Evolutionary conservation across 2,329 filamentous ascomycete genomes (phyloP).

Genomic region (Didymella keratinophila): DNA sequence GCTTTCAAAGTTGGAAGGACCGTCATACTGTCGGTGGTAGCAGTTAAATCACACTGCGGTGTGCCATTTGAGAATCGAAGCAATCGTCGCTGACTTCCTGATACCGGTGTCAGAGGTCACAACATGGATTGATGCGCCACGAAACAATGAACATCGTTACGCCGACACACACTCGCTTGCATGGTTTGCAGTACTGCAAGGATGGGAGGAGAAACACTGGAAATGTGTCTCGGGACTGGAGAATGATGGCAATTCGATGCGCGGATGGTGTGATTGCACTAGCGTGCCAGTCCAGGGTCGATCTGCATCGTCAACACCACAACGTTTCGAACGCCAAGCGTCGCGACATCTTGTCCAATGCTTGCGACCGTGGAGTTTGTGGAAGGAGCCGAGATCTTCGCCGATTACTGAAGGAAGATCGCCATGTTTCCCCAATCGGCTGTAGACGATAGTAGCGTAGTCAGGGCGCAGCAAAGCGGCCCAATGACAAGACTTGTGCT

Average conservation of each 20-base stretch:
- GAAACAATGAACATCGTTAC: neutral
- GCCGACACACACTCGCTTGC: neutral
- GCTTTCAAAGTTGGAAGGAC: neutral
- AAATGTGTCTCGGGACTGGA: neutral
- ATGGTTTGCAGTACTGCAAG: neutral
- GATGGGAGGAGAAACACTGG: neutral
- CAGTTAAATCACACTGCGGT: neutral
- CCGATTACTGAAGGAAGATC: neutral
- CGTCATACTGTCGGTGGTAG: neutral
- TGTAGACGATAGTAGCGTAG: neutral
- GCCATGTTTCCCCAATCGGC: neutral
- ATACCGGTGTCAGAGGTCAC: too few species aligned
- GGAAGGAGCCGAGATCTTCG: neutral
- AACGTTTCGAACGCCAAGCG: conserved; percentile 29
- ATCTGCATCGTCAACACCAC: conserved; percentile 34
- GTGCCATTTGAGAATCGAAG: too few species aligned
- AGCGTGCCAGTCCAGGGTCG: conserved; percentile 13
- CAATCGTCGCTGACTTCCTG: too few species aligned
- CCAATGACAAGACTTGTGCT: neutral
- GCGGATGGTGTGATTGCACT: neutral
- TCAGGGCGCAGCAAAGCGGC: neutral
- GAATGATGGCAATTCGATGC: neutral
- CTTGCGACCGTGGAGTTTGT: conserved; percentile 27
- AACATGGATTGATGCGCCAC: too few species aligned
- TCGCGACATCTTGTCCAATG: conserved; percentile 38